Conservation (phyloP, 768 basidiomycete genomes). For the Lenzites betulinus region DNA sequence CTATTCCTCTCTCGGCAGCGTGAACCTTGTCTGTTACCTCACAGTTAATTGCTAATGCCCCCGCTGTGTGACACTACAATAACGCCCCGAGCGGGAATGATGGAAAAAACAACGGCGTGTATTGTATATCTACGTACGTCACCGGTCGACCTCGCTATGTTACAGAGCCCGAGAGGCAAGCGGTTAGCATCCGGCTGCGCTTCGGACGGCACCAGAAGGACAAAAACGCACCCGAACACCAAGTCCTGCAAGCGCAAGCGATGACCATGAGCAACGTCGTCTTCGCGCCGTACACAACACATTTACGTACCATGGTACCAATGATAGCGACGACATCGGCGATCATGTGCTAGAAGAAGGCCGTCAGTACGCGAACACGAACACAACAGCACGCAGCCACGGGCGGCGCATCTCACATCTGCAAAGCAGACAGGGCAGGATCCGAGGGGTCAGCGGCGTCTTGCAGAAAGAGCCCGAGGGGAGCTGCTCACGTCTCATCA, state of each 20-base stretch:
- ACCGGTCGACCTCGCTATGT: constrained; percentile 49
- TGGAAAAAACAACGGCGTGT: constrained; percentile 8
- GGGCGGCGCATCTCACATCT: constrained; percentile 39
- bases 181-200: background rate
- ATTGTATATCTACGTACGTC: constrained; percentile 24
- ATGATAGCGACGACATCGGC: constrained; percentile 97
- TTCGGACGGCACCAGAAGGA: background rate
- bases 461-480: constrained; percentile 9
- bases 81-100: background rate
- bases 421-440: constrained; percentile 12
- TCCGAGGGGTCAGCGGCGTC: constrained; percentile 17
- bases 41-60: background rate
- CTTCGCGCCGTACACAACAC: constrained; percentile 4
- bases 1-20: background rate
- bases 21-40: background rate
- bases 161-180: constrained; percentile 10
- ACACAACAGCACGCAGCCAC: background rate
- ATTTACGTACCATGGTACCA: constrained; percentile 83
- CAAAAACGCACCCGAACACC: constrained; percentile 84
- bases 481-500: constrained; percentile 83
- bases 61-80: background rate
- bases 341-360: constrained; percentile 67
- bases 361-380: constrained; percentile 12
- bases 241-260: constrained; percentile 57
- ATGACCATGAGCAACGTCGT: constrained; percentile 1